Evolutionary conservation across 73 alveolate genomes (phyloP).

Genomic region (Tetrahymena malaccensis): DNA sequence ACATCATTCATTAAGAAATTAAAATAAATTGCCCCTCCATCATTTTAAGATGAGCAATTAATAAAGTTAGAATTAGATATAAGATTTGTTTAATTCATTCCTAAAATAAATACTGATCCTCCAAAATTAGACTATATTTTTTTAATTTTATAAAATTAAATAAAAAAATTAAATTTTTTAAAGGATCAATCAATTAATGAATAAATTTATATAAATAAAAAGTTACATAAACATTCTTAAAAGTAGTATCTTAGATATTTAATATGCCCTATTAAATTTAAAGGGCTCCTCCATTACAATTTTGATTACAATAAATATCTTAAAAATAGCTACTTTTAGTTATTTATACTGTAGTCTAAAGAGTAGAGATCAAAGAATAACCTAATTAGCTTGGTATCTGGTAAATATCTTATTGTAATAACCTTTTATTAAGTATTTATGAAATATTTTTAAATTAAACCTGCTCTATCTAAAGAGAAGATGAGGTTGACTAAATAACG

Average conservation of each 20-base stretch:
- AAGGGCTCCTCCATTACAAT: not conserved
- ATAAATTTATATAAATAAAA: too few relatives aligned
- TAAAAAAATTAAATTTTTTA: too few relatives aligned
- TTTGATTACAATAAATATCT: not conserved
- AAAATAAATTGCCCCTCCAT: not conserved
- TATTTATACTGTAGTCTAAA: not conserved
- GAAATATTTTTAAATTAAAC: too few relatives aligned
- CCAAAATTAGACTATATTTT: not conserved
- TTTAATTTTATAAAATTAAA: too few relatives aligned
- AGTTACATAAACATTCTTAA: not conserved
- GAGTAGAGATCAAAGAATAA: not conserved
- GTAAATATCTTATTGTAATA: not conserved
- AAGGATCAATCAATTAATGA: too few relatives aligned
- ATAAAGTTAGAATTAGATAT: not conserved
- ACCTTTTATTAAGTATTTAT: too few relatives aligned
- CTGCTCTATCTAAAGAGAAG: too few relatives aligned
- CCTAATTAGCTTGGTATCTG: not conserved
- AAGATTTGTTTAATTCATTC: not conserved
- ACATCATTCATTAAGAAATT: not conserved
- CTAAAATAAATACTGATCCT: not conserved
- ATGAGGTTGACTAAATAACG: too few relatives aligned
- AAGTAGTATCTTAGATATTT: not conserved
- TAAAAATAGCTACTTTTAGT: not conserved
- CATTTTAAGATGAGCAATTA: not conserved
- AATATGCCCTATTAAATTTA: not conserved